Conservation (phyloP, 139 green algal species). For the Micractinium conductrix region DNA sequence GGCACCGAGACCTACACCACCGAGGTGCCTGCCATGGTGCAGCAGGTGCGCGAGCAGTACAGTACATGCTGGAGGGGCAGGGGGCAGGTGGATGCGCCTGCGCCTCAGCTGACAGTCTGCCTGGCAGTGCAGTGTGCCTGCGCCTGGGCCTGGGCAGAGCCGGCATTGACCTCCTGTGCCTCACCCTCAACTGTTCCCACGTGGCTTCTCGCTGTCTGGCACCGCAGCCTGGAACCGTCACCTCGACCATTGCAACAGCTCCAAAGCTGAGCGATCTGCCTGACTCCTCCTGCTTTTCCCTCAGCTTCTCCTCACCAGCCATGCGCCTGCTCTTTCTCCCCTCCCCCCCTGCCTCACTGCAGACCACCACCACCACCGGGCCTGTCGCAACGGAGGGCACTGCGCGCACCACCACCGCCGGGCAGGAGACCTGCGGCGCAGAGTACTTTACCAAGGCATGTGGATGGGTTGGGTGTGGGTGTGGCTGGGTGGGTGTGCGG, state of each 20-base stretch:
- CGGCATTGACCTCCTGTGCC: too few species aligned
- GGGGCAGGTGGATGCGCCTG: background rate
- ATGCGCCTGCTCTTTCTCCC: background rate
- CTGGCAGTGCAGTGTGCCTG: too few species aligned
- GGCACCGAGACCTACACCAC: background rate
- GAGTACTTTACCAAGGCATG: conserved; percentile 25
- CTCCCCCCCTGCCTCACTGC: background rate
- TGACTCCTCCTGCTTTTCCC: background rate
- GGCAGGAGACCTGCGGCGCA: background rate
- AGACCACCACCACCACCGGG: background rate
- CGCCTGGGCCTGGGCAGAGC: background rate
- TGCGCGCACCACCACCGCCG: background rate
- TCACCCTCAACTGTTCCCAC: too few species aligned
- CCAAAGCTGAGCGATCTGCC: background rate
- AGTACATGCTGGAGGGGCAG: background rate
- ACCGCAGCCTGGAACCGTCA: too few species aligned
- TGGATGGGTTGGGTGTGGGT: too few species aligned
- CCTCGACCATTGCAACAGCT: background rate
- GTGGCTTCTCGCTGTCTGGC: too few species aligned
- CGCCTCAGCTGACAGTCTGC: too few species aligned
- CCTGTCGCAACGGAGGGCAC: background rate
- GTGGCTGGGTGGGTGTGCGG: background rate
- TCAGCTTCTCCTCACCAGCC: background rate
- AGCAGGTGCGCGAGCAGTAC: background rate
- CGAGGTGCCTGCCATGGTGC: conserved; percentile 6